phyloP scores from a whole-genome alignment of 1,139 yeast species.

The Wickerhamomyces sp. region DNA sequence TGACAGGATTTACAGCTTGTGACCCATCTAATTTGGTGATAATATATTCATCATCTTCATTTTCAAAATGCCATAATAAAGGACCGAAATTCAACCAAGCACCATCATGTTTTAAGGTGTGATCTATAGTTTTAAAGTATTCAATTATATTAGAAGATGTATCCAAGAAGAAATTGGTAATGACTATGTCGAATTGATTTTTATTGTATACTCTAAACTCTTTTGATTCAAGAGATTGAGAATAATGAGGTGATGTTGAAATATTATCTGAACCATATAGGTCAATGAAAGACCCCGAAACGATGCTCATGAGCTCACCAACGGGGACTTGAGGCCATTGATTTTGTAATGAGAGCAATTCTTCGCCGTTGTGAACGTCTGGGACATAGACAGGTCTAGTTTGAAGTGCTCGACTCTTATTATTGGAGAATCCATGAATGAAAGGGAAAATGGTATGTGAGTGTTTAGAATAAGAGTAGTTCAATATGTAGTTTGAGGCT shows the following conservation, averaged over 20 bases:
- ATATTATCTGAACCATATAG: constrained; percentile 56
- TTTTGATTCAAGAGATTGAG: constrained; percentile 34
- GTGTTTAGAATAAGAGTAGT: constrained; percentile 41
- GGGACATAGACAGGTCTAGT: constrained; percentile 49
- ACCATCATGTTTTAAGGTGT: constrained; percentile 48
- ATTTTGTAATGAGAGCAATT: constrained; percentile 25
- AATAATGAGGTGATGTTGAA: constrained; percentile 35
- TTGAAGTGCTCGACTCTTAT: constrained; percentile 41
- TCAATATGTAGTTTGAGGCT: constrained; percentile 60
- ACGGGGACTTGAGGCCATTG: constrained; percentile 40
- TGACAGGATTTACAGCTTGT: constrained; percentile 31
- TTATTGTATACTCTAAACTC: constrained; percentile 40
- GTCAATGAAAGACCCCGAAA: constrained; percentile 77
- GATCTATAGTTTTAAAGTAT: constrained; percentile 54
- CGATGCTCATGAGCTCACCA: constrained; percentile 63
- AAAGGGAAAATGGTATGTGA: constrained; percentile 48
- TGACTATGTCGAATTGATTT: constrained; percentile 47
- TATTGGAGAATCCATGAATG: constrained; percentile 48
- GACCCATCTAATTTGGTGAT: constrained; percentile 27
- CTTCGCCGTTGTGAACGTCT: constrained; percentile 41
- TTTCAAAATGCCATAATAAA: constrained; percentile 79
- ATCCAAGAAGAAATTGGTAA: constrained; percentile 77
- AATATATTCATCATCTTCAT: constrained; percentile 32
- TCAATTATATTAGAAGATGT: constrained; percentile 73
- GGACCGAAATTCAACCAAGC: constrained; percentile 87